phyloP scores from a whole-genome alignment of 1,284 basidiomycete genomes.

The Cystodermella granulosa region DNA sequence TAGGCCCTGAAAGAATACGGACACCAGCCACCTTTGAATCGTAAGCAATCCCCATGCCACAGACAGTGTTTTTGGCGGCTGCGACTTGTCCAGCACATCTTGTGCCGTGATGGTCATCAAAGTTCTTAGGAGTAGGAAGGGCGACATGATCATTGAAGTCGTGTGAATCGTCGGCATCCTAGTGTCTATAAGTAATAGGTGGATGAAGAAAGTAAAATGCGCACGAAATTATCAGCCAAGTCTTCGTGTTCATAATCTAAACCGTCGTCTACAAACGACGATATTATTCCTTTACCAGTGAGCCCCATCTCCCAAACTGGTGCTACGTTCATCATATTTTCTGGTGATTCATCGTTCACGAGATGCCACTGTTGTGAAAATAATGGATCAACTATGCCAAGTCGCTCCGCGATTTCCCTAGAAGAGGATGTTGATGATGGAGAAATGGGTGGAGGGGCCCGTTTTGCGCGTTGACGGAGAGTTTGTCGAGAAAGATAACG shows the following conservation, averaged over 20 bases:
- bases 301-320: slow-evolving; percentile 83
- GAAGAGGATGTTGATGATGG: slow-evolving; percentile 39
- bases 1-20: slow-evolving; percentile 93
- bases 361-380: slow-evolving; percentile 92
- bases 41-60: slow-evolving; percentile 94
- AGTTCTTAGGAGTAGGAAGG: slow-evolving; percentile 81
- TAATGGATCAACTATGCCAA: slow-evolving; percentile 81
- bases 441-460: slow-evolving; percentile 56
- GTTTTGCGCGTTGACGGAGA: slow-evolving; percentile 62
- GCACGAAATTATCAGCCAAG: slow-evolving; percentile 84
- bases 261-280: slow-evolving; percentile 94
- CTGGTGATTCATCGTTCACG: slow-evolving; percentile 68
- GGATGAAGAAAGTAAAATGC: slow-evolving; percentile 2
- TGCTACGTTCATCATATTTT: slow-evolving; percentile 82
- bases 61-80: slow-evolving; percentile 93
- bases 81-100: slow-evolving; percentile 97
- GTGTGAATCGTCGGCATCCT: slow-evolving; percentile 88
- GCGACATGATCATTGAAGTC: slow-evolving; percentile 94
- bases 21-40: slow-evolving; percentile 88
- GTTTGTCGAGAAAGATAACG: slow-evolving; percentile 55
- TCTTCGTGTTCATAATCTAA: slow-evolving; percentile 88
- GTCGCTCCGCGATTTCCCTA: slow-evolving; percentile 52
- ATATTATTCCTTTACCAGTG: slow-evolving; percentile 81
- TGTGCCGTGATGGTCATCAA: slow-evolving; percentile 95
- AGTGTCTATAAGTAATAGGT: slow-evolving; percentile 8